Base-by-base conservation (phyloP, 2,329 filamentous ascomycete species). In the Hymenoscyphus fructigenus region DNA sequence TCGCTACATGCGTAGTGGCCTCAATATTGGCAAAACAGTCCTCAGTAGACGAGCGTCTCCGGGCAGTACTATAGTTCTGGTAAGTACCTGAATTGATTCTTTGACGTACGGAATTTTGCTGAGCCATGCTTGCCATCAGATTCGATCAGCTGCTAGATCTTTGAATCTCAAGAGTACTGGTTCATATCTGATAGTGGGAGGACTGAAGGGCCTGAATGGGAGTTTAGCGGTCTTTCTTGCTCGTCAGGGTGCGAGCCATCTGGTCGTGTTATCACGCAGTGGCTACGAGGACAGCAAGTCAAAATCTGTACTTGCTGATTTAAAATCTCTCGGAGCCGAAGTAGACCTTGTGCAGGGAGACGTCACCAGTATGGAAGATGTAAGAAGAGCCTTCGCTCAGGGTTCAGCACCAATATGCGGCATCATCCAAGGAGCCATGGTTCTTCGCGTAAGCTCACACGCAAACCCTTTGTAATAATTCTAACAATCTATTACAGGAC, bases 371-470 rank as follows among this genome's bases (percentile, higher is more conserved):
- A 28, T 23, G 6, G 53, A 32, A 12, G 20, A 34, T 57, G 63
- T 61, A 26, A 9, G 55, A 23, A 20, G 20, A 23, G 28, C 28
- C n/a, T 60, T 59, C 17, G 12, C 10, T 44, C 26, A 20, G n/a
- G 10, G 41, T 53, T 32, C 38, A n/a, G 28, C 56, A 59, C 78
- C 78, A 0, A 74, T 83, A 29, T 74, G 76, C n/a, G 81, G 81
- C 56, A 74, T 81, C 20, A 75, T 83, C n/a, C 80, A 82, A 63
- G 78, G 77, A 15, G 78, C 80, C 10, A 82, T 82, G 80, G 79
- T 81, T 1, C 41, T 67, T 9, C 38, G 58, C 23, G 65, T 66
- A 60, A 56, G 61, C 15, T n/a, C n/a, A n/a, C n/a, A n/a, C n/a
- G n/a, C 15, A 23, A 23, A 9, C 20, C 28, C 2, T 12, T n/a